These are phyloP conservation scores for Globisporangium paroecandrum DNA, from an alignment of 352 stramenopile genomes.

Conservation along the genomic window DNA sequence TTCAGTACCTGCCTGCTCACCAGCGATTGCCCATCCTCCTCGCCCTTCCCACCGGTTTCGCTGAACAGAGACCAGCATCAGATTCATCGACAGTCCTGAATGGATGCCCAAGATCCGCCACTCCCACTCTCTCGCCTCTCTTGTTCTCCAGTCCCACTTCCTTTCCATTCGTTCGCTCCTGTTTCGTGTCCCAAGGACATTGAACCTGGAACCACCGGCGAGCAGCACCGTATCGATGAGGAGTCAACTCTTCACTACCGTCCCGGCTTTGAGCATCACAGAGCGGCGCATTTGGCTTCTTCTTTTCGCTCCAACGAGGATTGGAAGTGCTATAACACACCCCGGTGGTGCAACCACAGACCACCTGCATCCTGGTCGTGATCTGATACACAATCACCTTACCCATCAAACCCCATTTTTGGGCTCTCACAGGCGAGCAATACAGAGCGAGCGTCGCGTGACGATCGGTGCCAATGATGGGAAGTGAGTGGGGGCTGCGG, in stretches of 20 bases:
- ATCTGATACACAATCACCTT: conserved; percentile 1
- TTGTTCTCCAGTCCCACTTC: background rate
- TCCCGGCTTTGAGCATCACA: background rate
- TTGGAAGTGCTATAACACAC: background rate
- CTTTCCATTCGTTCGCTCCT: background rate
- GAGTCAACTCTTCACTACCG: background rate
- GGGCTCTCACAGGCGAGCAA: background rate
- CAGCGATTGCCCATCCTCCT: background rate
- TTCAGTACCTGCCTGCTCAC: too few relatives aligned
- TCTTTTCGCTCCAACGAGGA: background rate
- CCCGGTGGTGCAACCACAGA: background rate
- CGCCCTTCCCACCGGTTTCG: background rate
- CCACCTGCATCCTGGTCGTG: background rate
- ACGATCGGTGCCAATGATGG: background rate
- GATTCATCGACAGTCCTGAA: background rate
- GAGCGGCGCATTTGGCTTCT: background rate
- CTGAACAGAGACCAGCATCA: conserved; percentile 1
- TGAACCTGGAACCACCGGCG: background rate
- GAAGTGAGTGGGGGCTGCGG: background rate
- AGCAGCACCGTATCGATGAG: background rate
- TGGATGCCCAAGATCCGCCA: background rate
- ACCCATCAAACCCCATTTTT: background rate
- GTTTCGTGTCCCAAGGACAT: background rate
- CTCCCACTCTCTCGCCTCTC: background rate
- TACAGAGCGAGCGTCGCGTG: background rate